Percentiles rank a stretch among this genome's conserved stretches.
Conservation (phyloP, 768 basidiomycete species). For the Daedaleopsis nitida region DNA sequence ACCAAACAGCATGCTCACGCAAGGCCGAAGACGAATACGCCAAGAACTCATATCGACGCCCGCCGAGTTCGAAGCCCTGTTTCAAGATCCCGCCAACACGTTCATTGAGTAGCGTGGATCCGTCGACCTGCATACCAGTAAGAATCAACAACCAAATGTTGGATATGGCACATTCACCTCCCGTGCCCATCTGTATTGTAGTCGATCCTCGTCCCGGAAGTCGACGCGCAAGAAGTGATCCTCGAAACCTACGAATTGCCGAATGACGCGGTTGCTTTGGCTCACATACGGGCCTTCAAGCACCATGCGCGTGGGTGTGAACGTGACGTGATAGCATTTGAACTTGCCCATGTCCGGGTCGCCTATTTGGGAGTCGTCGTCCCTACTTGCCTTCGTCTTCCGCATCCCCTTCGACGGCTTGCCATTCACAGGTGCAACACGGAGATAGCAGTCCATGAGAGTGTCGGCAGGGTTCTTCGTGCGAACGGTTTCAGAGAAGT, state of each 20-base stretch:
- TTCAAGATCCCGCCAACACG: constrained; percentile 36
- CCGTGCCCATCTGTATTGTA: constrained; percentile 66
- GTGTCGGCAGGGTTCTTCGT: constrained; percentile 43
- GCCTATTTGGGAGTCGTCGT: background rate
- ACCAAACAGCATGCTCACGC: constrained; percentile 84
- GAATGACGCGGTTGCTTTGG: constrained; percentile 82
- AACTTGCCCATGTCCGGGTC: constrained; percentile 40
- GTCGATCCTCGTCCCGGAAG: constrained; percentile 80
- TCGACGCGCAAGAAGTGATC: constrained; percentile 81
- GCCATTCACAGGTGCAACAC: constrained; percentile 26
- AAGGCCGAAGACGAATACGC: constrained; percentile 82
- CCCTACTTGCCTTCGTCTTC: background rate
- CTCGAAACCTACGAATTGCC: constrained; percentile 58
- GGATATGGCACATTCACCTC: background rate
- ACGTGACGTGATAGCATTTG: constrained; percentile 70
- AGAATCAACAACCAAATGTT: background rate
- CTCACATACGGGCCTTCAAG: constrained; percentile 76
- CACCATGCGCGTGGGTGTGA: constrained; percentile 40
- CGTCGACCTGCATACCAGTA: constrained; percentile 24
- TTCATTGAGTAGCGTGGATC: constrained; percentile 26
- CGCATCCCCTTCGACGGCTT: constrained; percentile 5
- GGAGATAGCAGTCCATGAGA: constrained; percentile 49
- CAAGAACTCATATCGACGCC: constrained; percentile 74
- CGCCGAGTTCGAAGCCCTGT: constrained; percentile 68
- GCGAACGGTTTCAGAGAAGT: constrained; percentile 53